Evolutionary conservation across 2,329 filamentous ascomycete species (phyloP).

Genomic region (Diaporthe nobilis): DNA sequence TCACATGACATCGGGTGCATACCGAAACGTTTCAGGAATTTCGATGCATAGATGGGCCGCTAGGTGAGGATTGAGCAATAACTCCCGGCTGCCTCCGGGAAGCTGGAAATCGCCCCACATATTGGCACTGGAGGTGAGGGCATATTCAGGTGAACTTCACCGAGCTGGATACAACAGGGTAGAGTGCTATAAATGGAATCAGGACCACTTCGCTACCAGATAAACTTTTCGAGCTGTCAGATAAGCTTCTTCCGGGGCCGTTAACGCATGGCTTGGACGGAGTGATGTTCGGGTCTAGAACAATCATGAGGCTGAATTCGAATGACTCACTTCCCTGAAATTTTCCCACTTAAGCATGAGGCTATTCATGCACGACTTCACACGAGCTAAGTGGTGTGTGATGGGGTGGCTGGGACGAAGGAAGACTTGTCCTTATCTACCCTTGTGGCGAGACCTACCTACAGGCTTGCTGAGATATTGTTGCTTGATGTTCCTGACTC

Average conservation of each 20-base stretch:
- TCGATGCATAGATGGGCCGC: not conserved
- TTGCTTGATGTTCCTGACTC: not conserved
- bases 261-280: not conserved
- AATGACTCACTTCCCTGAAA: constrained; percentile 2
- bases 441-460: not conserved
- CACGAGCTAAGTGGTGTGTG: not conserved
- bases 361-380: too few relatives aligned
- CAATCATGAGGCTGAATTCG: not conserved
- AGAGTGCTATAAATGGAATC: not conserved
- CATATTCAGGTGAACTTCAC: not conserved
- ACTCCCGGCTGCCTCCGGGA: not conserved
- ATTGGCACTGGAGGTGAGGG: not conserved
- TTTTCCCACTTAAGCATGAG: not conserved
- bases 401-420: not conserved
- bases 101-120: not conserved
- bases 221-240: not conserved
- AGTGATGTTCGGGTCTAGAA: not conserved
- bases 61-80: not conserved
- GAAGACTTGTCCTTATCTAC: not conserved
- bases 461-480: not conserved
- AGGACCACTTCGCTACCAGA: not conserved
- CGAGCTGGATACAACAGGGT: not conserved
- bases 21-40: not conserved
- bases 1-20: not conserved
- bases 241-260: not conserved